Percentiles rank a stretch among this genome's conserved stretches.
Evolutionary conservation across 768 basidiomycete species (phyloP).

Genomic region (Hydnomerulius pinastri): DNA sequence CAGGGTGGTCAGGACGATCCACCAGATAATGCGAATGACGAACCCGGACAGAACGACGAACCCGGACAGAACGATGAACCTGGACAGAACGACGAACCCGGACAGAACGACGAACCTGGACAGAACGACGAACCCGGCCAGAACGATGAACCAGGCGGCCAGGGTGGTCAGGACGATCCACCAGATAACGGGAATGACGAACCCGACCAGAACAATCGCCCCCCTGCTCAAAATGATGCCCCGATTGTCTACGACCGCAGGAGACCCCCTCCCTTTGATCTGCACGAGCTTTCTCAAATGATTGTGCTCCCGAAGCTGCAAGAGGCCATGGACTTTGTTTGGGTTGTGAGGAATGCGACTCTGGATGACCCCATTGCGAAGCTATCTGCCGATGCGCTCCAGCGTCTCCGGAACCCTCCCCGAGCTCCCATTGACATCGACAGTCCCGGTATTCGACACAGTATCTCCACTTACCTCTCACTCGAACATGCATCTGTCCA

Average conservation of each 20-base stretch:
- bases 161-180: not conserved
- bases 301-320: not conserved
- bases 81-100: not conserved
- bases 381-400: not conserved
- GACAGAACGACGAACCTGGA: not conserved
- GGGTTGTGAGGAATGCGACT: not conserved
- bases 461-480: conserved; percentile 8
- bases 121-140: too few species aligned
- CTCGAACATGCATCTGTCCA: conserved; percentile 5
- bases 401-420: conserved; percentile 5
- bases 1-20: not conserved
- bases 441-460: not conserved
- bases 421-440: not conserved
- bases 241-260: not conserved
- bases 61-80: not conserved
- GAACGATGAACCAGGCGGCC: not conserved
- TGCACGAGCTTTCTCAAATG: not conserved
- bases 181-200: not conserved
- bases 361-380: conserved; percentile 1
- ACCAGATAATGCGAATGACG: not conserved
- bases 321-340: not conserved
- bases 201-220: not conserved
- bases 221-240: not conserved
- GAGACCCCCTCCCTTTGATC: not conserved
- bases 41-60: not conserved